Conservation (phyloP, 495 filamentous ascomycete species). For the Copromyces sp. region DNA sequence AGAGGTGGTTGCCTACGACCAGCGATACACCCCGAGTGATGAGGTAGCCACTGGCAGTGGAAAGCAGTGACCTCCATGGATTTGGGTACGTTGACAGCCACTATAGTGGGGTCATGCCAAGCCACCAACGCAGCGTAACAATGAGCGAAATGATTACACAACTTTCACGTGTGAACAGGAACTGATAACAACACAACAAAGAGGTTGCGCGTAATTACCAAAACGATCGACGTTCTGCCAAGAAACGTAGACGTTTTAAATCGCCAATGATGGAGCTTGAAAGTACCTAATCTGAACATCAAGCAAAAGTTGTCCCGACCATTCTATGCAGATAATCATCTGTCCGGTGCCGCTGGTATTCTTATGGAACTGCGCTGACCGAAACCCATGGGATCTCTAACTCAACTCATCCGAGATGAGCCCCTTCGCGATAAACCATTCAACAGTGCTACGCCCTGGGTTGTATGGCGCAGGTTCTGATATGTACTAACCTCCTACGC, state of each 20-base stretch:
- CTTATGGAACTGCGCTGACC: not conserved
- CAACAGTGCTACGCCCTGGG: not conserved
- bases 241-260: not conserved
- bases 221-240: not conserved
- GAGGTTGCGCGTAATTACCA: not conserved
- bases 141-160: not conserved
- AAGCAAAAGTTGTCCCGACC: not conserved
- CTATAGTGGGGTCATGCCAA: not conserved
- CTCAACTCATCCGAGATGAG: not conserved
- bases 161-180: not conserved
- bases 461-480: not conserved
- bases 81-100: not conserved
- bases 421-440: not conserved
- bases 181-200: not conserved
- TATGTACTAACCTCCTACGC: not conserved
- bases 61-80: not conserved
- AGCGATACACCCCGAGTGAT: not conserved
- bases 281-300: not conserved
- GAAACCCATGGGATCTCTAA: not conserved
- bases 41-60: not conserved
- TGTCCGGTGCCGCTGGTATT: not conserved
- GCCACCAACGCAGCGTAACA: not conserved
- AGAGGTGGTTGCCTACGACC: not conserved
- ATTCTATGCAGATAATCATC: not conserved
- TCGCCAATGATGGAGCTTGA: not conserved